Evolutionary conservation across 2,329 filamentous ascomycete species (phyloP), one percentile per base, ranked within the genome.

Genomic region (Bipolaris bicolor): DNA sequence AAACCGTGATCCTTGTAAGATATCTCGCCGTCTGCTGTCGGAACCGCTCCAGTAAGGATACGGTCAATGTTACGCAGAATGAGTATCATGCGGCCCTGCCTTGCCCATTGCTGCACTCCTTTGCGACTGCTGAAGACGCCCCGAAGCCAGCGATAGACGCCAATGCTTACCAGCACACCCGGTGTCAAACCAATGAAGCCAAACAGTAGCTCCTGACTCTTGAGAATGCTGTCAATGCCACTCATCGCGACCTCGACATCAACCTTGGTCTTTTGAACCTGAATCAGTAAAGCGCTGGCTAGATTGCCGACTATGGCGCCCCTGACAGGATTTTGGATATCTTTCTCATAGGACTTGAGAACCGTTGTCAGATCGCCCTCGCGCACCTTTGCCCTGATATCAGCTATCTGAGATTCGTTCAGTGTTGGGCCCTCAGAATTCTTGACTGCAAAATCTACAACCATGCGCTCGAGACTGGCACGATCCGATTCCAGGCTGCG

Each of bases 181-280:
- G 95, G 95, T 0, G 95, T 98, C 24, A 99, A 81, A 5, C 93
- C 93, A 36, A 99, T 89, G 71, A 99, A 97, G n/a, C 84, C 95
- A 78, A 99, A 99, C 22, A 99, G 91, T 46, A 99, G 84, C 74
- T 99, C 94, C 73, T 99, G 95, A 70, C 93, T 97, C 80, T 95
- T 97, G 56, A 99, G 83, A 31, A 99, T 84, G 33, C 92, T 87
- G 80, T 99, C 94, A 64, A 99, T 99, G 16, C 95, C 95, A 58
- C 90, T 92, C 80, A 99, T 93, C 13, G 95, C 95, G 60, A 98
- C 88, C 76, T 99, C 95, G 11, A 99, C 88, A 71, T 99, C 95
- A 7, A 99, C 95, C 80, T 99, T 99, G 20, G 95, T 98, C 83
- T 99, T 99, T 72, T 99, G 95, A 36, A 99, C 89, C 73, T 99